Conservation (phyloP, 2,329 filamentous ascomycete species). For the Cordyceps javanica region DNA sequence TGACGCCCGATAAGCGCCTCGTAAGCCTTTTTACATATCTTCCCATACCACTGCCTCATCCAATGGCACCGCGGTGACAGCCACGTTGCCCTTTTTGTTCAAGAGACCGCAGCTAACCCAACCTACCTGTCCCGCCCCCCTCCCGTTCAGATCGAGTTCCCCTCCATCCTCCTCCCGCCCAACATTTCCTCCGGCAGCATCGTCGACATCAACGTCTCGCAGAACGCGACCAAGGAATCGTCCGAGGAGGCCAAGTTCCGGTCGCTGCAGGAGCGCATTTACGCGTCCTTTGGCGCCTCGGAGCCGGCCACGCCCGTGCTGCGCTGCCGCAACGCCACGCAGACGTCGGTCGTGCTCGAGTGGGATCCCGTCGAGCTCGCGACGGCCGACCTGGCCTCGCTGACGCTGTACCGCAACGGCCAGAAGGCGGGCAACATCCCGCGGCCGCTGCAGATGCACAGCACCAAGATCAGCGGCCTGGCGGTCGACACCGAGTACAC, state of each 20-base stretch:
- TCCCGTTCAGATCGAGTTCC: conserved; percentile 80
- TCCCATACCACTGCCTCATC: background rate
- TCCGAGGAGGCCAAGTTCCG: conserved; percentile 71
- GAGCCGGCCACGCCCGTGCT: conserved; percentile 73
- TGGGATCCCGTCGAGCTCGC: conserved; percentile 95
- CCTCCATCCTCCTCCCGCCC: conserved; percentile 89
- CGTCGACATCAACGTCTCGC: conserved; percentile 91
- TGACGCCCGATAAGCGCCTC: conserved; percentile 94
- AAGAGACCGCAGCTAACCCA: conserved; percentile 16
- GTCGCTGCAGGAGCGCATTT: conserved; percentile 82
- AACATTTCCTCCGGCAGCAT: conserved; percentile 96
- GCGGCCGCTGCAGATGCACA: conserved; percentile 76
- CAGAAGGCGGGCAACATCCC: conserved; percentile 96
- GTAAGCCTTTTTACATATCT: conserved; percentile 44
- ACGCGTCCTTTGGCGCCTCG: conserved; percentile 73
- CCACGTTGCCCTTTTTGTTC: background rate
- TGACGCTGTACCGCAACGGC: conserved; percentile 90
- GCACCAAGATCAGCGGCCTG: conserved; percentile 93
- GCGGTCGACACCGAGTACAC: conserved; percentile 96
- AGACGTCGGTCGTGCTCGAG: conserved; percentile 96
- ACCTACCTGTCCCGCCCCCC: conserved; percentile 10
- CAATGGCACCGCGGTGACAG: background rate
- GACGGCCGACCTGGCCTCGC: conserved; percentile 81
- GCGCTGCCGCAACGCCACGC: conserved; percentile 92
- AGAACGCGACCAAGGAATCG: conserved; percentile 74